A percentile compares a stretch with the other conserved stretches of the same genome.
These are phyloP conservation scores for Suhomyces vadensis DNA, from an alignment of 805 yeast genomes.

Conservation along the genomic window DNA sequence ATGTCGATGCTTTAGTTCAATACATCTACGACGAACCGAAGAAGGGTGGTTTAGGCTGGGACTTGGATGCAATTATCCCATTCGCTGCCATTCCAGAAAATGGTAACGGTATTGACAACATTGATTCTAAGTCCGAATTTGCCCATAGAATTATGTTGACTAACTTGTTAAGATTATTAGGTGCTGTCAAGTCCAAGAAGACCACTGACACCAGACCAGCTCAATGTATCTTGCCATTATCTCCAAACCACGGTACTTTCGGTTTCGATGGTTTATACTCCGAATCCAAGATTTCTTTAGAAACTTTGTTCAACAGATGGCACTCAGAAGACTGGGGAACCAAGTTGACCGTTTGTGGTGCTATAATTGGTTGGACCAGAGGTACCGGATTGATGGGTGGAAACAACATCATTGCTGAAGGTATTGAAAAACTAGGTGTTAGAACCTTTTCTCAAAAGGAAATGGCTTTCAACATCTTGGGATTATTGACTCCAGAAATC, in stretches of 20 bases:
- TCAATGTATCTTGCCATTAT: slow-evolving; percentile 92
- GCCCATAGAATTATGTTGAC: slow-evolving; percentile 99
- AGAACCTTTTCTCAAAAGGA: slow-evolving; percentile 98
- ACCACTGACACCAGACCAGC: slow-evolving; percentile 94
- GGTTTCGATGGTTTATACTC: slow-evolving; percentile 98
- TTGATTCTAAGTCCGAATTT: slow-evolving; percentile 93
- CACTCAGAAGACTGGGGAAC: slow-evolving; percentile 95
- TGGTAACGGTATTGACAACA: slow-evolving; percentile 90
- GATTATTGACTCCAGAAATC: slow-evolving; percentile 85
- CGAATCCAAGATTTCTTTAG: slow-evolving; percentile 93
- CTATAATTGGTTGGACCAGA: slow-evolving; percentile 99
- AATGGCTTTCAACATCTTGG: slow-evolving; percentile 98
- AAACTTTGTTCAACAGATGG: slow-evolving; percentile 98
- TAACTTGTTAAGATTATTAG: slow-evolving; percentile 87
- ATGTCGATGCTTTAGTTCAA: slow-evolving; percentile 79
- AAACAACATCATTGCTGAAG: slow-evolving; percentile 96
- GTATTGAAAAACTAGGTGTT: slow-evolving; percentile 92
- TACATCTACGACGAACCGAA: slow-evolving; percentile 82
- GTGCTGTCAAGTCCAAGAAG: slow-evolving; percentile 85
- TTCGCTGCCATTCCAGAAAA: slow-evolving; percentile 99
- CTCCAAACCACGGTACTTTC: slow-evolving; percentile 98
- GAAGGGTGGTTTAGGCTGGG: slow-evolving; percentile 96
- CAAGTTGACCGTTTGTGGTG: slow-evolving; percentile 96
- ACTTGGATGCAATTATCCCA: slow-evolving; percentile 92
- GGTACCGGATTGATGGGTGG: slow-evolving; percentile 99